Evolutionary conservation across 306 rosid species (phyloP), one percentile per base, ranked within the genome.

Genomic region (Prunus mume): DNA sequence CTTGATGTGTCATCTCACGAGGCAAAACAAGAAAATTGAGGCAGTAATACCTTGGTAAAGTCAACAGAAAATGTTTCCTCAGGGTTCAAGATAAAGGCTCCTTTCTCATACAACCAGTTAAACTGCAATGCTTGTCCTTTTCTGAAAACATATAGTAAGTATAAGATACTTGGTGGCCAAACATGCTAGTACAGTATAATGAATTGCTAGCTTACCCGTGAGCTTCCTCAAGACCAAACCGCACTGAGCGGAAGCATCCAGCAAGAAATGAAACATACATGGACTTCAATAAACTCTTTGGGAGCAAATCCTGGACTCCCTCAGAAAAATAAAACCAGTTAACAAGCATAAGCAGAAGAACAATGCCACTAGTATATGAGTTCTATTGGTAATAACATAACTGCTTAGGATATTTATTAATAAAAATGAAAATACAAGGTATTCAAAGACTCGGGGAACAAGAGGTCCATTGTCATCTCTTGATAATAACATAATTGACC

Each of bases 101-200:
- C 96, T 90, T 89, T 83, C 84, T 85, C 92, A 77, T 85, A 85
- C 54, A 95, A 73, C 97, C 97, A 95, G 85, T 95, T 95, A 84
- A 95, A 95, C 80, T 95, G 98, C 86, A 95, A 77, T 25, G 98
- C 97, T 76, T 95, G 98, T 71, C 98, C 98, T 82, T 95, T 95
- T 63, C 98, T 95, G 85, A 73, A 38, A 80, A 85, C 30, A 75
- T 20, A 69, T 69, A 43, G 55, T 7, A 73, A 69, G 74, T 55
- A 68, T 83, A 78, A 82, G 84, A 65, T 70, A 32, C 78, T 67
- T 69, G 75, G 81, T 54, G 67, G 83, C 43, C 70, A 56, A 20
- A 57, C 65, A 67, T 78, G 54, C 17, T 9, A 22, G 41, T 43
- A 67, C 22, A 54, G 20, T 17, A 54, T 34, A 65, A 52, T 19